Conservation (phyloP, 164 flowering plant genomes). For the Vitis amurensis region DNA sequence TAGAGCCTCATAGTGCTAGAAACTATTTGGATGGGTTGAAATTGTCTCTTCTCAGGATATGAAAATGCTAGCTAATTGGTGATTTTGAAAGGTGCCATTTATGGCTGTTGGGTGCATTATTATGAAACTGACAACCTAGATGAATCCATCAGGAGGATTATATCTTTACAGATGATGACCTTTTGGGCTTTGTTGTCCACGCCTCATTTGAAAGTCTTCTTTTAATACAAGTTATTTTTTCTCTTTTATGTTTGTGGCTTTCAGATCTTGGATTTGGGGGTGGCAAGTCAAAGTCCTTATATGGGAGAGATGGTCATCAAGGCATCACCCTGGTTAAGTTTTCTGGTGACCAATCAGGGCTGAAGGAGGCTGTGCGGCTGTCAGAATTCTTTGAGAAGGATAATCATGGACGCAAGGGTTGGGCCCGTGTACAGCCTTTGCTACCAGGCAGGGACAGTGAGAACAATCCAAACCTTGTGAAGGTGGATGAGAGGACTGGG, state of each 20-base stretch:
- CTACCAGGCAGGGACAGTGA: slow-evolving; percentile 62
- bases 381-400: slow-evolving; percentile 82
- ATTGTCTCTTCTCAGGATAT: too few species aligned
- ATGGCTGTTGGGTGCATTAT: too few species aligned
- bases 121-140: too few species aligned
- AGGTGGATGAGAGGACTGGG: slow-evolving; percentile 62
- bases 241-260: slow-evolving; percentile 13
- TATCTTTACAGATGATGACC: too few species aligned
- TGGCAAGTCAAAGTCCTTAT: slow-evolving; percentile 89
- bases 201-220: neutral
- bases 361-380: slow-evolving; percentile 70
- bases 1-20: too few species aligned
- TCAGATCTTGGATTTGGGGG: slow-evolving; percentile 80
- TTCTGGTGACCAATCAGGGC: slow-evolving; percentile 58
- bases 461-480: slow-evolving; percentile 74
- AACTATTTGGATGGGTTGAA: too few species aligned
- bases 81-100: too few species aligned
- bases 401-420: slow-evolving; percentile 70
- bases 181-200: neutral
- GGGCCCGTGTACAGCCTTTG: slow-evolving; percentile 60
- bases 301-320: slow-evolving; percentile 81
- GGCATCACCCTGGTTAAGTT: slow-evolving; percentile 81
- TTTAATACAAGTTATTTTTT: neutral
- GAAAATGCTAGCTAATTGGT: too few species aligned
- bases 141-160: too few species aligned